Base-by-base conservation (phyloP, 2,329 filamentous ascomycete species). In the Eutypa lata region DNA sequence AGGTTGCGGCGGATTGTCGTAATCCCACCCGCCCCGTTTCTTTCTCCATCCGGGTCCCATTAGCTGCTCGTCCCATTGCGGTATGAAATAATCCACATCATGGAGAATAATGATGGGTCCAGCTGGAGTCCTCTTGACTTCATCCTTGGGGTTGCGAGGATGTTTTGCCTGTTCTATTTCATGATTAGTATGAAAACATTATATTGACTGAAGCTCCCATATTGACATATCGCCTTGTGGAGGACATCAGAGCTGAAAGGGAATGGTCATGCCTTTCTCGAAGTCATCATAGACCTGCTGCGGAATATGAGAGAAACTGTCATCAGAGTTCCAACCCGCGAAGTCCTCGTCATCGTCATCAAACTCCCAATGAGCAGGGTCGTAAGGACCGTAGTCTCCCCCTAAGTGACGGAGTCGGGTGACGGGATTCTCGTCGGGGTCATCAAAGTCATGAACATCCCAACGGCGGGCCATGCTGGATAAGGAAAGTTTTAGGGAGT, bases 61-160 rank as follows among this genome's bases (percentile, higher is more conserved):
- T 19, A 56, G 50, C 18, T 52, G 52, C 26, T 53, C 49, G 26
- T 55, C 53, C 53, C 53, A 57, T 16, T 54, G 53, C 11, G 53
- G 53, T 16, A 55, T 22, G 28, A 55, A 55, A 37, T 52, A 50
- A n/a, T 31, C 47, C 18, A 49, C 49, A 24, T 55, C 53, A 28
- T 55, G 49, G 2, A 55, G 19, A 35, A 47, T 33, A 18, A 52
- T 48, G 38, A 52, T 47, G n/a, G 49, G 53, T 14, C 50, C 50
- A 42, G 19, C 47, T 16, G 49, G 53, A 21, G 53, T 55, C 13
- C 33, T 40, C n/a, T 38, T 45, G 37, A 52, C 44, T 45, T 52
- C 16, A 45, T 55, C 53, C 37, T 46, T 50, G 2, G 49, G 42
- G 28, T 55, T 50, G 6, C 47, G 53, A 33, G 53, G 35, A 43